A percentile compares a stretch with the other conserved stretches of the same genome.
phyloP scores from a whole-genome alignment of 345 rosid species.

The Acer yangbiense region DNA sequence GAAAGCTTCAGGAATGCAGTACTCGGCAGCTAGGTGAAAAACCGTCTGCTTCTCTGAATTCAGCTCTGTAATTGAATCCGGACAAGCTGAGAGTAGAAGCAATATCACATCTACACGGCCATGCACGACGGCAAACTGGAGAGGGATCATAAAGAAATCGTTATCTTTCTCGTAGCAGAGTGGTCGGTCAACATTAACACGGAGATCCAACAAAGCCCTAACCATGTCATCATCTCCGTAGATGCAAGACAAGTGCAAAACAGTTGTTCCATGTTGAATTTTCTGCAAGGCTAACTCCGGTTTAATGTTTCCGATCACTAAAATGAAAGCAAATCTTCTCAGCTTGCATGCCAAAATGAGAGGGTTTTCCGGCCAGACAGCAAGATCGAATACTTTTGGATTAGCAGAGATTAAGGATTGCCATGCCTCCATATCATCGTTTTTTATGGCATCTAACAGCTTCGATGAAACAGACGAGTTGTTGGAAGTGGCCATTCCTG shows the following conservation, averaged over 20 bases:
- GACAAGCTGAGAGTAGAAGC: not conserved
- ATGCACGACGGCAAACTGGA: not conserved
- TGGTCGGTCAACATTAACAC: not conserved
- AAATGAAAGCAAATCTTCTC: not conserved
- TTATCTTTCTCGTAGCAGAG: not conserved
- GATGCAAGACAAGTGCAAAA: not conserved
- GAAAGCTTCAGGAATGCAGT: not conserved
- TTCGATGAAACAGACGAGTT: not conserved
- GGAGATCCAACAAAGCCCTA: not conserved
- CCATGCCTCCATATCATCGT: not conserved
- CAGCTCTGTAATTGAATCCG: not conserved
- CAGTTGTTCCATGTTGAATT: not conserved
- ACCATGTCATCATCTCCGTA: not conserved
- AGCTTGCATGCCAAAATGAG: not conserved
- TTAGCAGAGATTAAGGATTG: not conserved
- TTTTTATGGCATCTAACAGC: not conserved
- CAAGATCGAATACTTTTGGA: not conserved
- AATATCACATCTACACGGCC: slow-evolving; percentile 1
- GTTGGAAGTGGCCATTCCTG: not conserved
- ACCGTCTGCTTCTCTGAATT: not conserved
- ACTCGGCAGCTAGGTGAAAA: slow-evolving; percentile 17
- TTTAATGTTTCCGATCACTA: not conserved
- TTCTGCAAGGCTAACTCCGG: not conserved
- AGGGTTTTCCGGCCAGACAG: not conserved
- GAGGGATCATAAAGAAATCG: not conserved